These are phyloP conservation scores for Melastoma candidum DNA, from an alignment of 441 rosid genomes.

Conservation along the genomic window DNA sequence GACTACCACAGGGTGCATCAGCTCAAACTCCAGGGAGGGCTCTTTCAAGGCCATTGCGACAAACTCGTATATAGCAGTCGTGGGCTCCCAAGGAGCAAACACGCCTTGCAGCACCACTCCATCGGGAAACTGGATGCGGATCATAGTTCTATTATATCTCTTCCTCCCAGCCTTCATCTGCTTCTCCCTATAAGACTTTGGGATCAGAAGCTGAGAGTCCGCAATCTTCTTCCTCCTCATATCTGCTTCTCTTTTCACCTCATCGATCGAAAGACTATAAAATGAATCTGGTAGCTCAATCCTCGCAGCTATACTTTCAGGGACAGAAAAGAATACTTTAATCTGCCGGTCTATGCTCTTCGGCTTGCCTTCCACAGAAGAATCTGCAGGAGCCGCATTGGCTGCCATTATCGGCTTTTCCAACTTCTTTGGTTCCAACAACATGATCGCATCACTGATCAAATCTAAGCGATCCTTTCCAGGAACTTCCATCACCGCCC, in stretches of 20 bases:
- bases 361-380: constrained; percentile 25
- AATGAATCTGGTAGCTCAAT: constrained; percentile 86
- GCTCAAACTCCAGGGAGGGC: constrained; percentile 67
- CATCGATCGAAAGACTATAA: constrained; percentile 61
- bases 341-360: constrained; percentile 78
- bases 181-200: constrained; percentile 76
- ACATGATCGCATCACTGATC: constrained; percentile 34
- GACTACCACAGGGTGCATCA: constrained; percentile 52
- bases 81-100: constrained; percentile 82
- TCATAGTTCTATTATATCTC: constrained; percentile 47
- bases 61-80: constrained; percentile 74
- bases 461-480: constrained; percentile 28
- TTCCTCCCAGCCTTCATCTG: constrained; percentile 69
- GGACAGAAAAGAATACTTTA: constrained; percentile 71
- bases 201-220: constrained; percentile 83
- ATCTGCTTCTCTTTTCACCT: constrained; percentile 73
- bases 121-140: constrained; percentile 82
- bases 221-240: constrained; percentile 71
- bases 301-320: constrained; percentile 71
- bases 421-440: constrained; percentile 42
- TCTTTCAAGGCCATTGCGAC: constrained; percentile 74
- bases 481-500: constrained; percentile 71
- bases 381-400: constrained; percentile 24
- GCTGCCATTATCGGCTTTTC: constrained; percentile 22
- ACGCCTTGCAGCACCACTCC: constrained; percentile 86